Evolutionary conservation across 2,329 filamentous ascomycete species (phyloP).

Genomic region (Colletotrichum noveboracense): DNA sequence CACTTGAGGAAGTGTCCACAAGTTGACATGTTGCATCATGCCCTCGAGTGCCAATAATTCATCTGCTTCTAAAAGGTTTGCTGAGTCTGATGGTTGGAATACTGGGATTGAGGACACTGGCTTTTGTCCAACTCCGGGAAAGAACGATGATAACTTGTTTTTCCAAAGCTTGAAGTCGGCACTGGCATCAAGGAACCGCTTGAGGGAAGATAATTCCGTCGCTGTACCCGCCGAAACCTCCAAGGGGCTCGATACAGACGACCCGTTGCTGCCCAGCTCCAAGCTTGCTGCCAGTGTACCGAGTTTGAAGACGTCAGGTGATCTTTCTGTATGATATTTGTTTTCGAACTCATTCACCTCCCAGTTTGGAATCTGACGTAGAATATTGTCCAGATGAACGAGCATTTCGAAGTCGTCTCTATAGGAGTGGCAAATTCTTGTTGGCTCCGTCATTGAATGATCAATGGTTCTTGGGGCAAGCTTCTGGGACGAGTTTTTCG

Average conservation of each 20-base stretch:
- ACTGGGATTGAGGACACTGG: accelerated
- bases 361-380: background rate
- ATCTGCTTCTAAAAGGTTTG: background rate
- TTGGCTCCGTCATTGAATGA: background rate
- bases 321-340: accelerated
- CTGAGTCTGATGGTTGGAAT: accelerated
- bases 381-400: background rate
- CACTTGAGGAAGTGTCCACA: accelerated
- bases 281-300: accelerated
- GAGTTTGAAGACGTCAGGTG: background rate
- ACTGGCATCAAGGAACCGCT: background rate
- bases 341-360: accelerated
- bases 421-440: background rate
- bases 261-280: background rate
- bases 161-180: background rate
- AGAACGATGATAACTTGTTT: accelerated
- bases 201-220: background rate
- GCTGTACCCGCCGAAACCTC: background rate
- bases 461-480: accelerated
- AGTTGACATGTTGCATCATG: background rate
- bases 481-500: accelerated
- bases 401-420: background rate
- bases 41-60: accelerated
- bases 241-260: accelerated
- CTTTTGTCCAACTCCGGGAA: background rate